Evolutionary conservation across 1,284 basidiomycete species (phyloP).

Genomic region (Pseudomicrostroma phylloplanum): DNA sequence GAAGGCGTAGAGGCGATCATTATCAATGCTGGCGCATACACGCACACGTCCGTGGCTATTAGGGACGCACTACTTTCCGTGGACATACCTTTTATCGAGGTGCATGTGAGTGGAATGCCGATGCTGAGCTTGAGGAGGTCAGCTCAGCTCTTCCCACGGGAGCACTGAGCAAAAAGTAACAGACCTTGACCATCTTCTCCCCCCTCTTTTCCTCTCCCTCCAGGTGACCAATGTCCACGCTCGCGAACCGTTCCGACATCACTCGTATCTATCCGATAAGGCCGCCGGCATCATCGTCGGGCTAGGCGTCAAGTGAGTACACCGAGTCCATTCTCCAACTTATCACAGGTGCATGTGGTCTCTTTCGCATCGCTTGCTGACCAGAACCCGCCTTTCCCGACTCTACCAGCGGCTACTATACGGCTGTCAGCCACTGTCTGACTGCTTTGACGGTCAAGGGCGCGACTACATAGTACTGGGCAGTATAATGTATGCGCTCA

Average conservation of each 20-base stretch:
- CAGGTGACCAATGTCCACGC: constrained; percentile 46
- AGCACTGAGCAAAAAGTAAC: too few relatives aligned
- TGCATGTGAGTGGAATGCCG: constrained; percentile 29
- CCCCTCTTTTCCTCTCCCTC: too few relatives aligned
- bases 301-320: constrained; percentile 15
- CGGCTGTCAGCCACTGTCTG: constrained; percentile 24
- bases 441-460: constrained; percentile 15
- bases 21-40: constrained; percentile 50
- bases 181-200: too few relatives aligned
- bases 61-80: constrained; percentile 47
- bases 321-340: too few relatives aligned
- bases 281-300: constrained; percentile 26
- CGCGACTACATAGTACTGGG: too few relatives aligned
- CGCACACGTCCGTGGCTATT: constrained; percentile 49
- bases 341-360: too few relatives aligned
- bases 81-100: constrained; percentile 50
- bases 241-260: constrained; percentile 50
- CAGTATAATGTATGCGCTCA: too few relatives aligned
- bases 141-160: too few relatives aligned
- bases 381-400: too few relatives aligned
- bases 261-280: constrained; percentile 49
- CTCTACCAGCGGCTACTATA: constrained; percentile 19
- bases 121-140: too few relatives aligned
- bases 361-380: too few relatives aligned
- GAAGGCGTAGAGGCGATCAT: constrained; percentile 32